A percentile compares a stretch with the other conserved stretches of the same genome.
phyloP scores from a whole-genome alignment of 2,329 filamentous ascomycete genomes.

The Penicillium sp. region DNA sequence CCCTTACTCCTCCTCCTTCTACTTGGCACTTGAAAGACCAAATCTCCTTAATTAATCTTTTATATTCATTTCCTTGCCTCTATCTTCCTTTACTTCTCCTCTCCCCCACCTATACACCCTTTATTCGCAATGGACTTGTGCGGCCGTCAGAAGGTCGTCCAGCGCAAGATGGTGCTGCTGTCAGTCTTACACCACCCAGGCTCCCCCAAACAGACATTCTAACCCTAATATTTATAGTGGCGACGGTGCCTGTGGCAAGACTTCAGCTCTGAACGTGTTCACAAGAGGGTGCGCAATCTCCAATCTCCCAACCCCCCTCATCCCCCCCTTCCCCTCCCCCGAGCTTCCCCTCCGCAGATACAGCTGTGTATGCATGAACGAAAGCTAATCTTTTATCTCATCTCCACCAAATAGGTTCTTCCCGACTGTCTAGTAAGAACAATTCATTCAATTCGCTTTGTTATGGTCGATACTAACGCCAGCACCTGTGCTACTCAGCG shows the following conservation, averaged over 20 bases:
- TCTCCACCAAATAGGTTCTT: slow-evolving; percentile 70
- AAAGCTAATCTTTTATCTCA: slow-evolving; percentile 25
- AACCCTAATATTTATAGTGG: slow-evolving; percentile 62
- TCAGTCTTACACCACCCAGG: slow-evolving; percentile 42
- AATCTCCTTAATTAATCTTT: no score
- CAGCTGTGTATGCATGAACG: not conserved
- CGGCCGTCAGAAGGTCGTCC: slow-evolving; percentile 79
- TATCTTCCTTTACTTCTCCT: slow-evolving; percentile 3
- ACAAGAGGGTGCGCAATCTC: slow-evolving; percentile 76
- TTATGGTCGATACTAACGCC: slow-evolving; percentile 25
- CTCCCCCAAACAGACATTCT: slow-evolving; percentile 11
- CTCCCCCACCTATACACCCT: slow-evolving; percentile 1
- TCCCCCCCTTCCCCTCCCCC: slow-evolving; percentile 6
- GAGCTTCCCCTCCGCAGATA: slow-evolving; percentile 6
- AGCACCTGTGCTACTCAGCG: slow-evolving; percentile 51
- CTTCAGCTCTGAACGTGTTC: slow-evolving; percentile 95
- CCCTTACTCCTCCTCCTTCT: no score
- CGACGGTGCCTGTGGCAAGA: slow-evolving; percentile 96
- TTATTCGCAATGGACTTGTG: slow-evolving; percentile 59
- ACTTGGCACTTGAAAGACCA: no score
- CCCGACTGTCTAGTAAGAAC: slow-evolving; percentile 83
- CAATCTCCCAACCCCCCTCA: slow-evolving; percentile 31
- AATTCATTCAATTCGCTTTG: not conserved
- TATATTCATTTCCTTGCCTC: no score
- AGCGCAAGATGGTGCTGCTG: slow-evolving; percentile 96